A percentile compares a stretch with the other conserved stretches of the same genome.
Conservation (phyloP, 2,329 filamentous ascomycete genomes). For the Beauveria sp. region DNA sequence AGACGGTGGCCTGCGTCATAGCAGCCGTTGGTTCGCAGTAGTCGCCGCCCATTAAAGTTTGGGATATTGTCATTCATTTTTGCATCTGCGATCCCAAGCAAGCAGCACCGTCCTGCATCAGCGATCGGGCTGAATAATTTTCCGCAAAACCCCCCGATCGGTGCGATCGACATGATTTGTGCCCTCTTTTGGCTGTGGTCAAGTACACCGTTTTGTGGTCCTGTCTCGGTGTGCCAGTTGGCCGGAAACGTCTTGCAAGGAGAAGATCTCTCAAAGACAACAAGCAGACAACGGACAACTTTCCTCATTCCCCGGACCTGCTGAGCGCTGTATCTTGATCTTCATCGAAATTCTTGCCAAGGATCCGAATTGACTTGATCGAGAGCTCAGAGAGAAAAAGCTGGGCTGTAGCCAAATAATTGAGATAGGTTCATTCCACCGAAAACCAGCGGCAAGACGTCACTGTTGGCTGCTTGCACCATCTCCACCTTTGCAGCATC, state of each 20-base stretch:
- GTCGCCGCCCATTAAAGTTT: neutral
- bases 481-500: neutral
- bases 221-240: neutral
- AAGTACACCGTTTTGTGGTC: neutral
- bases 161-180: neutral
- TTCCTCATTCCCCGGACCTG: too few relatives aligned
- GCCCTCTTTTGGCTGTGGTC: neutral
- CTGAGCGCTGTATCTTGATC: too few relatives aligned
- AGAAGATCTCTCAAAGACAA: neutral
- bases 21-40: neutral
- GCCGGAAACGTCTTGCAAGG: neutral
- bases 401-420: neutral
- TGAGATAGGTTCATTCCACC: neutral
- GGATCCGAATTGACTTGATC: neutral
- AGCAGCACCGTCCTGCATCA: neutral
- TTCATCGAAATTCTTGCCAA: neutral
- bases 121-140: neutral
- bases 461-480: neutral
- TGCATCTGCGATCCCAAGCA: neutral
- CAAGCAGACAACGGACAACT: too few relatives aligned
- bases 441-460: constrained; percentile 1
- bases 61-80: constrained; percentile 1
- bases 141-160: neutral
- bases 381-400: too few relatives aligned
- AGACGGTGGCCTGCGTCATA: neutral